Evolutionary conservation across 176 grass and related monocot species (phyloP).

Genomic region (Saccharum officinarum): DNA sequence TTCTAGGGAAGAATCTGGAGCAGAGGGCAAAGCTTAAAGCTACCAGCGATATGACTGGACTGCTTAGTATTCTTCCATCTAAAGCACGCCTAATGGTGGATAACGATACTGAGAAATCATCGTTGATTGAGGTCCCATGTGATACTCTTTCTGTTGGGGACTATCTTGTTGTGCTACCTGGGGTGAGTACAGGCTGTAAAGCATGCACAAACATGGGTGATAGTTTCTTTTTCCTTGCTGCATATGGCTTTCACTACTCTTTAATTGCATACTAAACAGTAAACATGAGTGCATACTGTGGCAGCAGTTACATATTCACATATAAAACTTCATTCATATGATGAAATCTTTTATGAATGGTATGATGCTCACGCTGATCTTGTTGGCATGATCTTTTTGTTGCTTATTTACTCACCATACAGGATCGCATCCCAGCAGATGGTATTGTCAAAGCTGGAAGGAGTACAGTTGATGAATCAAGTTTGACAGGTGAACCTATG

Average conservation of each 20-base stretch:
- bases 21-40: slow-evolving; percentile 94
- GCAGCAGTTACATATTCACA: not conserved
- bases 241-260: slow-evolving; percentile 5
- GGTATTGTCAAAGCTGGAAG: slow-evolving; percentile 91
- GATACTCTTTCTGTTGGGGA: slow-evolving; percentile 84
- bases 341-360: slow-evolving; percentile 4
- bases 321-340: slow-evolving; percentile 25
- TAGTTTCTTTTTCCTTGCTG: slow-evolving; percentile 16
- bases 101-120: slow-evolving; percentile 63
- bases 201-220: not conserved
- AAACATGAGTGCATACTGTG: not conserved
- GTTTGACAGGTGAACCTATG: slow-evolving; percentile 95
- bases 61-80: slow-evolving; percentile 90
- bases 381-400: slow-evolving; percentile 33
- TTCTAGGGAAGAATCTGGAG: slow-evolving; percentile 96
- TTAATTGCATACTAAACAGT: slow-evolving; percentile 25
- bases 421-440: slow-evolving; percentile 93
- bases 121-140: slow-evolving; percentile 87
- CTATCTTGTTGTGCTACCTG: slow-evolving; percentile 74
- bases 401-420: slow-evolving; percentile 36
- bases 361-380: slow-evolving; percentile 14
- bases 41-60: slow-evolving; percentile 96
- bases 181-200: slow-evolving; percentile 56
- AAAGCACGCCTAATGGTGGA: slow-evolving; percentile 82
- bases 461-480: slow-evolving; percentile 97